A percentile compares a stretch with the other conserved stretches of the same genome.
These are phyloP conservation scores for Rhamnella rubrinervis DNA, from an alignment of 331 rosid species.

Conservation along the genomic window DNA sequence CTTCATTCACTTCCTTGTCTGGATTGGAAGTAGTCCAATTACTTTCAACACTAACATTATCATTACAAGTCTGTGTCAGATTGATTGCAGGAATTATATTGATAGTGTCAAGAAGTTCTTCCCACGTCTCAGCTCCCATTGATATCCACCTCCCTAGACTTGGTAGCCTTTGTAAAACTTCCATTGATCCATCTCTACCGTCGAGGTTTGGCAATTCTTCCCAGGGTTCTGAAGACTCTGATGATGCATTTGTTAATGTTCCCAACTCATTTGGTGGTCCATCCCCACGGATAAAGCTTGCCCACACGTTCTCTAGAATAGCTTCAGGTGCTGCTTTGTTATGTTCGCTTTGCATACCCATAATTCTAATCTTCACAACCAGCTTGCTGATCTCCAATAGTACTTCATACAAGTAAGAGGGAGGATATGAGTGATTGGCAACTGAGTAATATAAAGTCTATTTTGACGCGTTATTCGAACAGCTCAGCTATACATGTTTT, in stretches of 20 bases:
- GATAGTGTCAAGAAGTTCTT: conserved; percentile 49
- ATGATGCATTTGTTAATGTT: not conserved
- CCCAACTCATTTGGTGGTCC: conserved; percentile 25
- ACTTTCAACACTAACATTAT: conserved; percentile 9
- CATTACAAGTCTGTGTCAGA: conserved; percentile 10
- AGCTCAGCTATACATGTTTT: conserved; percentile 41
- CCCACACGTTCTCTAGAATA: conserved; percentile 87
- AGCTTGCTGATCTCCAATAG: not conserved
- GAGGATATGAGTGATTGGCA: conserved; percentile 14
- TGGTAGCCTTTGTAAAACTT: conserved; percentile 68
- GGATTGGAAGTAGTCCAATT: conserved; percentile 1
- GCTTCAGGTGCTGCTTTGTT: conserved; percentile 39
- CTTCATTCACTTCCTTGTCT: conserved; percentile 19
- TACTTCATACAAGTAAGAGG: not conserved
- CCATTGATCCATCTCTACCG: conserved; percentile 53
- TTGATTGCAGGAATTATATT: conserved; percentile 13
- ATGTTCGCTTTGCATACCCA: conserved; percentile 45
- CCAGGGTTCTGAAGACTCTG: conserved; percentile 45
- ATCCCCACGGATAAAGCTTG: conserved; percentile 50
- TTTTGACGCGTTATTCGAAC: conserved; percentile 35
- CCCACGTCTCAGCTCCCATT: conserved; percentile 93
- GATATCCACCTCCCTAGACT: conserved; percentile 93
- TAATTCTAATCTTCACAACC: conserved; percentile 17
- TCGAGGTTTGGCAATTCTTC: conserved; percentile 57
- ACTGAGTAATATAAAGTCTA: conserved; percentile 22